A percentile compares a stretch with the other conserved stretches of the same genome.
Evolutionary conservation across 108 stramenopile genomes (phyloP).

Genomic region (Hondaea fermentalgiana): DNA sequence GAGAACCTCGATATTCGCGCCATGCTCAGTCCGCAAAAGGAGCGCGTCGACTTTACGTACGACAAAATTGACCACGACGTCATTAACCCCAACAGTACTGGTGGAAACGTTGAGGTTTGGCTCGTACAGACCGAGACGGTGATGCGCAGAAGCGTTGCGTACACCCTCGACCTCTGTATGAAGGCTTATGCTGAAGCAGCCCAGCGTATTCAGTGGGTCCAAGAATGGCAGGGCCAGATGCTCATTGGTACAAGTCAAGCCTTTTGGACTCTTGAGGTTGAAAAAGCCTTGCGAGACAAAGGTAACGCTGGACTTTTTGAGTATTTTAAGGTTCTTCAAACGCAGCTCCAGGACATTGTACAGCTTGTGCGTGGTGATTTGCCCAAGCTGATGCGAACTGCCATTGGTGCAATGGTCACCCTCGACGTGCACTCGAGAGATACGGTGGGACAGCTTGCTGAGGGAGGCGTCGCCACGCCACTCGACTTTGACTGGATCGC

Average conservation of each 20-base stretch:
- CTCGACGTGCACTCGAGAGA: slow-evolving; percentile 66
- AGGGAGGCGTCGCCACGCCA: not conserved
- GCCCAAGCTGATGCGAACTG: slow-evolving; percentile 42
- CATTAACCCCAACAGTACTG: slow-evolving; percentile 57
- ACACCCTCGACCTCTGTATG: slow-evolving; percentile 41
- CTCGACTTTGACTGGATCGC: slow-evolving; percentile 58
- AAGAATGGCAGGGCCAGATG: slow-evolving; percentile 50
- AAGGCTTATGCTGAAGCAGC: slow-evolving; percentile 21
- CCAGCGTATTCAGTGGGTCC: slow-evolving; percentile 41
- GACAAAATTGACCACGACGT: slow-evolving; percentile 35
- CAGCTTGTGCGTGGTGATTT: slow-evolving; percentile 57
- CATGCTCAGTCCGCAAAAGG: slow-evolving; percentile 42
- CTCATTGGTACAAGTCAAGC: slow-evolving; percentile 45
- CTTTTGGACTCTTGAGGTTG: slow-evolving; percentile 41
- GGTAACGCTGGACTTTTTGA: not conserved
- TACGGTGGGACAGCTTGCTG: slow-evolving; percentile 21
- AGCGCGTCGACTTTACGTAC: slow-evolving; percentile 47
- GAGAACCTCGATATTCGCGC: slow-evolving; percentile 51
- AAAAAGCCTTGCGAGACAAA: slow-evolving; percentile 25
- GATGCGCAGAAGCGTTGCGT: slow-evolving; percentile 39
- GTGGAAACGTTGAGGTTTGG: slow-evolving; percentile 65
- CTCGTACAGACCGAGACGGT: slow-evolving; percentile 52
- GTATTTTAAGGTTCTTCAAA: not conserved
- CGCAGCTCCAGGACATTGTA: slow-evolving; percentile 44
- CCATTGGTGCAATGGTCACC: slow-evolving; percentile 53